phyloP scores from a whole-genome alignment of 192 early-diverging fungal species.

The Allomyces macrogynus region DNA sequence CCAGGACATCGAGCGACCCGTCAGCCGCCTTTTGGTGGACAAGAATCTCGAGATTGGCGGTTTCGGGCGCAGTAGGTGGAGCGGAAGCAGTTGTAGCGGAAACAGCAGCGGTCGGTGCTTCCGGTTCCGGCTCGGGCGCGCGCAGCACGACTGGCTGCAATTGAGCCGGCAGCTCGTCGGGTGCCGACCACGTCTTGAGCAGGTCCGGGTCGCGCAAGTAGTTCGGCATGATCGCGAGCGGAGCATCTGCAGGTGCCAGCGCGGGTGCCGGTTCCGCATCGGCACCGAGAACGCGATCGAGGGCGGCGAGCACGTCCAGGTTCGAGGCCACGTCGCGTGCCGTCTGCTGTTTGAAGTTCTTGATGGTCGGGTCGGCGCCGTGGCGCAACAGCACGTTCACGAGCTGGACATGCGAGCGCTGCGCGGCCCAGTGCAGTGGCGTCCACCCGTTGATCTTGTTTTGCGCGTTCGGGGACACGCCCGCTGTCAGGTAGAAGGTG shows the following conservation, averaged over 20 bases:
- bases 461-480: slow-evolving; percentile 42
- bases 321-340: slow-evolving; percentile 31
- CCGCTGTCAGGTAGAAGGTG: slow-evolving; percentile 33
- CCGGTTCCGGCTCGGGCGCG: neutral
- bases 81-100: no score
- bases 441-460: slow-evolving; percentile 58
- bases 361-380: slow-evolving; percentile 34
- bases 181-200: slow-evolving; percentile 42
- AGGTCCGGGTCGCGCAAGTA: slow-evolving; percentile 45
- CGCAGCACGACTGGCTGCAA: neutral
- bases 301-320: neutral
- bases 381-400: slow-evolving; percentile 34
- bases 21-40: no score
- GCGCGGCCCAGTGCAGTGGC: slow-evolving; percentile 54
- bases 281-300: neutral
- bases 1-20: no score
- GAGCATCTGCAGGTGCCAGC: neutral
- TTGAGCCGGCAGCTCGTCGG: slow-evolving; percentile 16
- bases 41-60: no score
- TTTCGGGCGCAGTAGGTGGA: no score
- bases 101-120: no score
- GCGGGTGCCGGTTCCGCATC: no score
- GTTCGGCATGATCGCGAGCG: slow-evolving; percentile 26
- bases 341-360: slow-evolving; percentile 38
- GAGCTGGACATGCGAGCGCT: slow-evolving; percentile 32